Conservation (phyloP, 2,329 filamentous ascomycete genomes). For the Apiospora sp. region DNA sequence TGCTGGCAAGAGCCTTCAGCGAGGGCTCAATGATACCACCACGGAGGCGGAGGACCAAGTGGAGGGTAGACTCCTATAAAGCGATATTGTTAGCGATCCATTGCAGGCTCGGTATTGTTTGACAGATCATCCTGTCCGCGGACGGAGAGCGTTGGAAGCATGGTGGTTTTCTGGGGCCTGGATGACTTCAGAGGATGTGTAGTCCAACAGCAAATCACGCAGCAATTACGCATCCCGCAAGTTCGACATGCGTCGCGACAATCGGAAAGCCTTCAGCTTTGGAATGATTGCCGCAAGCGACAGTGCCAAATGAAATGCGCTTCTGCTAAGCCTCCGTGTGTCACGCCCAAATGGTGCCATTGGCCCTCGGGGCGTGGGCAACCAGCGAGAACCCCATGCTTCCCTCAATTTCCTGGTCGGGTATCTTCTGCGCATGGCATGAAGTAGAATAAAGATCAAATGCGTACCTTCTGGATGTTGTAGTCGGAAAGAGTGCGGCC, state of each 20-base stretch:
- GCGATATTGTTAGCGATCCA: conserved; percentile 24
- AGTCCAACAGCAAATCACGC: background rate
- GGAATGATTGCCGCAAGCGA: background rate
- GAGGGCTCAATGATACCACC: conserved; percentile 99
- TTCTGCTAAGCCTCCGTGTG: background rate
- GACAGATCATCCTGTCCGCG: background rate
- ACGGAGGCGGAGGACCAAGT: conserved; percentile 97
- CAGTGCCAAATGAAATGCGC: background rate
- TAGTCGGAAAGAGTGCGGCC: conserved; percentile 96
- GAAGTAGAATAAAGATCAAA: conserved; percentile 23
- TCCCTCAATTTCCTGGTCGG: background rate
- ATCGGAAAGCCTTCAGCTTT: background rate
- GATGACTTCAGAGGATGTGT: background rate
- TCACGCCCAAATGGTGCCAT: background rate
- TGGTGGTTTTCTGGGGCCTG: background rate
- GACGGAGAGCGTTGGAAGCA: background rate
- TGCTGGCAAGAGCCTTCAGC: conserved; percentile 96
- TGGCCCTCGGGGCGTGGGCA: background rate
- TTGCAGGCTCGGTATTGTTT: background rate
- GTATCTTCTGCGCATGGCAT: background rate
- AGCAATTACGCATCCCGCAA: background rate
- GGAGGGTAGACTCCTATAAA: conserved; percentile 90
- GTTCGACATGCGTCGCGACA: background rate
- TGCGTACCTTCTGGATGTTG: conserved; percentile 97
- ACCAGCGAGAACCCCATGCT: background rate